Base-by-base conservation (phyloP, 2,329 filamentous ascomycete species). In the Nemania serpens region DNA sequence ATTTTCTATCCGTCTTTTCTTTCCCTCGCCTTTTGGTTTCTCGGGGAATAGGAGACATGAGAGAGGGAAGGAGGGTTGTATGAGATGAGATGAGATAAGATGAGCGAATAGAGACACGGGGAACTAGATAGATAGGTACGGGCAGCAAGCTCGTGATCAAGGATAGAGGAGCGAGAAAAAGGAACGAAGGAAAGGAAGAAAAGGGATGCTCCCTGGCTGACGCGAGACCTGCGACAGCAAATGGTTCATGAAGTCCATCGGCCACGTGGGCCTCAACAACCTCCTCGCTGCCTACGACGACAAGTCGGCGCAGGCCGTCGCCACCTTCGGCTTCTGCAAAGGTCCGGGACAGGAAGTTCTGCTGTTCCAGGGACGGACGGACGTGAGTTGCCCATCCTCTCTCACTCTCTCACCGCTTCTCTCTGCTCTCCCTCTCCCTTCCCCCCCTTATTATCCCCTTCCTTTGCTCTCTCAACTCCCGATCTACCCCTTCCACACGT, bases 291-390 rank as follows among this genome's bases (percentile, higher is more conserved):
- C 89, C 6, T 97, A 97, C 75, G 83, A 91, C 29, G 91, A 99
- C 78, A 97, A 97, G 77, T 90, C 89, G 46, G 93, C 93, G 46
- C 88, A 96, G 77, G 94, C 95, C 17, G 91, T 99, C 47, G 97
- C 94, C 78, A 99, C 95, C 0, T 99, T 99, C 77, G 95, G 88
- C 22, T 97, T 96, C 78, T 95, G 87, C 56, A 84, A 88, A 65
- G 95, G 94, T 0, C 95, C 93, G 4, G 93, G 91, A 2, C 82
- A 91, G 55, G 87, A 96, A 71, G 89, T 91, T 1, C 82, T 96
- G 29, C 81, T 98, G 15, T 99, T 99, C 78, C 93, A 99, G 77
- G 95, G 95, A 9, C 84, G 91, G 61, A 97, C 93, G 12, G 83
- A 90, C 69, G 91, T 92, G 78, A 73, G 82, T 75, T 17, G n/a